These are phyloP conservation scores for Ustilago sp. DNA, from an alignment of 1,284 basidiomycete species.

Conservation along the genomic window DNA sequence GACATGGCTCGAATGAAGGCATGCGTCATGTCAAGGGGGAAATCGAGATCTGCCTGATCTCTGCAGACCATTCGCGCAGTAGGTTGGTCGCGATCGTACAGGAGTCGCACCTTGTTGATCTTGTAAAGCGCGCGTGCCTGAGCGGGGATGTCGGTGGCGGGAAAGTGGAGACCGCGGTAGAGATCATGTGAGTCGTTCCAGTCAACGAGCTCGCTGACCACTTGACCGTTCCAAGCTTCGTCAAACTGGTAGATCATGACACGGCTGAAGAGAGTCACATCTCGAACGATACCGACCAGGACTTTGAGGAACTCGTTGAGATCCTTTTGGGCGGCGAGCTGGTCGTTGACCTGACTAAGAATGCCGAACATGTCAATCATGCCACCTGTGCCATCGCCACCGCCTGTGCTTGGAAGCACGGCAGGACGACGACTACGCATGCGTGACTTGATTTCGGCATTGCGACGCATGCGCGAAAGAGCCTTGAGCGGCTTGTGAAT, in stretches of 20 bases:
- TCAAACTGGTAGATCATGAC: constrained; percentile 90
- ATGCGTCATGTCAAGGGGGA: constrained; percentile 87
- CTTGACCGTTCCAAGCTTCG: constrained; percentile 76
- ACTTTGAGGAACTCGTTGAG: constrained; percentile 81
- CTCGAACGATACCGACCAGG: constrained; percentile 82
- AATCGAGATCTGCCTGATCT: constrained; percentile 77
- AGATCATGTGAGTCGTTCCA: constrained; percentile 84
- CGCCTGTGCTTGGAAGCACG: constrained; percentile 33
- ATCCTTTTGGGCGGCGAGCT: constrained; percentile 79
- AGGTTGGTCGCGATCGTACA: constrained; percentile 82
- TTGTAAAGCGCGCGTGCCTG: constrained; percentile 75
- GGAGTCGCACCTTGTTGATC: constrained; percentile 81
- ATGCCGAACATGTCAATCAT: constrained; percentile 71
- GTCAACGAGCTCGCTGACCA: constrained; percentile 85
- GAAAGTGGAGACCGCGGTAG: constrained; percentile 81
- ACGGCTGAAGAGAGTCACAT: constrained; percentile 74
- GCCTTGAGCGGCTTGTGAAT: constrained; percentile 80
- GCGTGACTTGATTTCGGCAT: constrained; percentile 36
- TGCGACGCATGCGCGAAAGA: constrained; percentile 73
- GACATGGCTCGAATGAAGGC: constrained; percentile 88
- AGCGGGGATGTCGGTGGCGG: constrained; percentile 74
- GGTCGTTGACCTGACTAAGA: constrained; percentile 86
- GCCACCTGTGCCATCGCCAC: constrained; percentile 38
- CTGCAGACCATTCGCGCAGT: constrained; percentile 83
- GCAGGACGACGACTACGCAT: constrained; percentile 31